Percentiles rank a stretch among this genome's conserved stretches.
phyloP scores from a whole-genome alignment of 495 filamentous ascomycete genomes.

The Neurospora pannonica region DNA sequence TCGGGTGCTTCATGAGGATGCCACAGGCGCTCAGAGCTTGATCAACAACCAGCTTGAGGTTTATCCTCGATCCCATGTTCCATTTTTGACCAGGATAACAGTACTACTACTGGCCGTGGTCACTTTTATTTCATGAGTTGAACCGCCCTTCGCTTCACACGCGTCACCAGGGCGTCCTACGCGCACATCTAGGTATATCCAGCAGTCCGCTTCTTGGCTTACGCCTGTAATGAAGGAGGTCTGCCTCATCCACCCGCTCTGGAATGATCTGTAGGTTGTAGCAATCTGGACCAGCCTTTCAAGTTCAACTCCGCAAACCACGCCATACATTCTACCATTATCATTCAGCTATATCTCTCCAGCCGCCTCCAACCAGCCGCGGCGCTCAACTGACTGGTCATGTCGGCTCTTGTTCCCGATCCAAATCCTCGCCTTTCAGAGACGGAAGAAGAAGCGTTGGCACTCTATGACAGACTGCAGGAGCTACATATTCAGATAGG shows the following conservation, averaged over 20 bases:
- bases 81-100: not conserved
- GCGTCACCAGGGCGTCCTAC: not conserved
- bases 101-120: not conserved
- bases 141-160: not conserved
- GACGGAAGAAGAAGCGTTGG: conserved; percentile 51
- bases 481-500: conserved; percentile 62
- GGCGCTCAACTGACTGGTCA: not conserved
- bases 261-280: not conserved
- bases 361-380: not conserved
- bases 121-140: not conserved
- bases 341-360: not conserved
- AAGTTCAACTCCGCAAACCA: not conserved
- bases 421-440: conserved; percentile 14
- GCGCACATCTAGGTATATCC: not conserved
- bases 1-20: not conserved
- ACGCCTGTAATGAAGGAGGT: not conserved
- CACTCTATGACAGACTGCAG: conserved; percentile 59
- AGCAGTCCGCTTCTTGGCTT: not conserved
- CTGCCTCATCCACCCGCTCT: not conserved
- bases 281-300: not conserved
- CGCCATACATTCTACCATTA: not conserved
- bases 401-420: not conserved
- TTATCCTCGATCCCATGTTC: not conserved
- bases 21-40: not conserved
- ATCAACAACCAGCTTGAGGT: not conserved